Evolutionary conservation across 2,329 filamentous ascomycete genomes (phyloP).

Genomic region (Ceratocystis colombiana): DNA sequence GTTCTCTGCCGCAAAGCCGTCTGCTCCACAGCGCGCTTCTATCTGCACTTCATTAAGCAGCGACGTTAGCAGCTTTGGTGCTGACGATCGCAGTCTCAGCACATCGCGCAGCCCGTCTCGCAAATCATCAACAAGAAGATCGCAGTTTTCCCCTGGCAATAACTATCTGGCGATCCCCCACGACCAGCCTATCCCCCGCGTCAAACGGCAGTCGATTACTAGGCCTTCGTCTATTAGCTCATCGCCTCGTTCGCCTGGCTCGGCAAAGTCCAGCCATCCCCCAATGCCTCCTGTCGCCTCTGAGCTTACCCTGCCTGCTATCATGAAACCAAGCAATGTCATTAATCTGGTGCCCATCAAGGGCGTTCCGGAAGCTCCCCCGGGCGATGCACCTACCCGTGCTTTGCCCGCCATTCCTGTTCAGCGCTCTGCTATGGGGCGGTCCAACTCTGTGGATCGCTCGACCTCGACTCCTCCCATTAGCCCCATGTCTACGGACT

Average conservation of each 20-base stretch:
- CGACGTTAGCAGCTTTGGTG: constrained; percentile 20
- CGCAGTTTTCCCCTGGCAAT: constrained; percentile 36
- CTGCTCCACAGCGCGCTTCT: constrained; percentile 21
- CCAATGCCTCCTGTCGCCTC: constrained; percentile 13
- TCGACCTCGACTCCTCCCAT: constrained; percentile 43
- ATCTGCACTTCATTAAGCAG: constrained; percentile 25
- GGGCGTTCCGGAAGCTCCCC: constrained; percentile 13
- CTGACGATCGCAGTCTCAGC: constrained; percentile 18
- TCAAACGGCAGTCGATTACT: constrained; percentile 29
- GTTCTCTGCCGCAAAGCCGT: constrained; percentile 22
- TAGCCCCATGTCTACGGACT: constrained; percentile 44
- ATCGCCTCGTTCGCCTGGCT: constrained; percentile 29
- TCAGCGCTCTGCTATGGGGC: constrained; percentile 21
- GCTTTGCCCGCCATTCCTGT: constrained; percentile 20
- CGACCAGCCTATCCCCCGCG: constrained; percentile 21
- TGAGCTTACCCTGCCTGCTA: constrained; percentile 11
- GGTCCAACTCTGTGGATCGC: constrained; percentile 33
- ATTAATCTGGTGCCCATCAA: constrained; percentile 17
- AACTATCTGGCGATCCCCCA: constrained; percentile 39
- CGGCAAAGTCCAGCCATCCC: constrained; percentile 15
- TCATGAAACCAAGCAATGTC: constrained; percentile 13
- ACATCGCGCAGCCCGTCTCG: constrained; percentile 28
- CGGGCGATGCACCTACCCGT: constrained; percentile 22
- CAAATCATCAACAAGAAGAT: constrained; percentile 34
- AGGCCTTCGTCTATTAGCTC: constrained; percentile 28